phyloP scores from a whole-genome alignment of 2,329 filamentous ascomycete species.

The Alternaria hordeiaustralica region DNA sequence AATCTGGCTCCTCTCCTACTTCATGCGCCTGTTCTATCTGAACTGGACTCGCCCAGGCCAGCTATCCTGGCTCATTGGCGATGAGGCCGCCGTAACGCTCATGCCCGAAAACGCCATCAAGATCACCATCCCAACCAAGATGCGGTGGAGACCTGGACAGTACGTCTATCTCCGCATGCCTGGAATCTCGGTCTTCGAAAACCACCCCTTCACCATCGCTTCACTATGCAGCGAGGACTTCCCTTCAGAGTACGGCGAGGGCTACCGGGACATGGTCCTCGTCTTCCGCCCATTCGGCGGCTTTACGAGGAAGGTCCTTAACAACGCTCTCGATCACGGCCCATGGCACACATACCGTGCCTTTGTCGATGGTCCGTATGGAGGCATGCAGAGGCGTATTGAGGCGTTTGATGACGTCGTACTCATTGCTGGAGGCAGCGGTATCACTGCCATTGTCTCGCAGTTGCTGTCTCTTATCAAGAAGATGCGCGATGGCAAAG shows the following conservation, averaged over 20 bases:
- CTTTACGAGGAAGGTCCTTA: conserved; percentile 85
- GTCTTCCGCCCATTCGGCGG: conserved; percentile 92
- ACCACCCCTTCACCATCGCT: conserved; percentile 94
- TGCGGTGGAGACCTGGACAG: conserved; percentile 91
- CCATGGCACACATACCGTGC: conserved; percentile 92
- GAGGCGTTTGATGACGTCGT: conserved; percentile 94
- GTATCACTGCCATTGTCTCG: conserved; percentile 91
- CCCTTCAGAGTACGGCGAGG: conserved; percentile 86
- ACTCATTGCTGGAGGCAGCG: conserved; percentile 90
- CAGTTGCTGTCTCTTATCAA: conserved; percentile 95
- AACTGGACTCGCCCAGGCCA: conserved; percentile 88
- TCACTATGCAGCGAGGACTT: conserved; percentile 94
- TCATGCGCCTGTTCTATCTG: conserved; percentile 78
- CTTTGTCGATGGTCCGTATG: conserved; percentile 92
- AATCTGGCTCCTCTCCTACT: conserved; percentile 79
- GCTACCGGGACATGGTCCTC: conserved; percentile 85
- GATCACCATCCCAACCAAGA: conserved; percentile 89
- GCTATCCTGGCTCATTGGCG: conserved; percentile 82
- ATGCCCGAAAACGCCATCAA: conserved; percentile 96
- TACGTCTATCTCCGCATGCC: conserved; percentile 96
- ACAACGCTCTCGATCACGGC: conserved; percentile 82
- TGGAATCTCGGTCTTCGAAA: conserved; percentile 86
- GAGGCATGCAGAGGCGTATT: conserved; percentile 88
- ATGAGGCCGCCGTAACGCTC: conserved; percentile 87
- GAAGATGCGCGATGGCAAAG: conserved; percentile 92